These are phyloP conservation scores for Hymenoscyphus fructigenus DNA, from an alignment of 2,329 filamentous ascomycete species.

Conservation along the genomic window DNA sequence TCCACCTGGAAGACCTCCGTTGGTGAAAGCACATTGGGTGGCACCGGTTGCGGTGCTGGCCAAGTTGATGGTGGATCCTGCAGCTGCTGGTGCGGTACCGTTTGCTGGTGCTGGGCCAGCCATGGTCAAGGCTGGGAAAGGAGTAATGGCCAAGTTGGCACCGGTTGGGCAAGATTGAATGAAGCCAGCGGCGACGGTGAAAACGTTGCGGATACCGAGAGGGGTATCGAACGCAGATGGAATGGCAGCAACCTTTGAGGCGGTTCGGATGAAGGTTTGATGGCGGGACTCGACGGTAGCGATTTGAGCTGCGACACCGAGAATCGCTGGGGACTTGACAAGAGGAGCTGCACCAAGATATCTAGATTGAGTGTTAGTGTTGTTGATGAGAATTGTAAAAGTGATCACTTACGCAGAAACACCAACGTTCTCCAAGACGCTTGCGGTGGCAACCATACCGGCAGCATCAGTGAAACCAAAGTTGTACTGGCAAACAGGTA, in stretches of 20 bases:
- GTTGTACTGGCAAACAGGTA: constrained; percentile 69
- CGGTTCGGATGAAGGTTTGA: constrained; percentile 68
- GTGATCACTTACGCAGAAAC: constrained; percentile 59
- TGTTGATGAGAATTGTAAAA: constrained; percentile 8
- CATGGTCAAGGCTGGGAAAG: constrained; percentile 61
- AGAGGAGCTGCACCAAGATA: constrained; percentile 69
- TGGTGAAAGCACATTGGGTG: constrained; percentile 66
- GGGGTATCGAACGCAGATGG: constrained; percentile 70
- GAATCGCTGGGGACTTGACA: constrained; percentile 57
- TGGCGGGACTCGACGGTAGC: constrained; percentile 73
- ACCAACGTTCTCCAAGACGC: constrained; percentile 70
- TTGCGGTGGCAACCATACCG: constrained; percentile 67
- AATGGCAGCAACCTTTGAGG: constrained; percentile 56
- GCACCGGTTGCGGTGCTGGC: constrained; percentile 53
- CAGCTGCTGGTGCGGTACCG: constrained; percentile 41
- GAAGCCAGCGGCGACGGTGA: constrained; percentile 72
- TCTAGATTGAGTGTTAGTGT: constrained; percentile 20
- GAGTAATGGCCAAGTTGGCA: constrained; percentile 60
- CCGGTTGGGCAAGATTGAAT: constrained; percentile 68
- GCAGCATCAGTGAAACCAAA: constrained; percentile 66
- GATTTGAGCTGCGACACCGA: constrained; percentile 67
- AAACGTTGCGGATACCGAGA: constrained; percentile 66
- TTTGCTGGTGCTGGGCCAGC: constrained; percentile 40
- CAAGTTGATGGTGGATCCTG: constrained; percentile 44
- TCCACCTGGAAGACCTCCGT: constrained; percentile 56